A percentile compares a stretch with the other conserved stretches of the same genome.
Conservation (phyloP, 2,329 filamentous ascomycete species). For the Penicillium italicum region DNA sequence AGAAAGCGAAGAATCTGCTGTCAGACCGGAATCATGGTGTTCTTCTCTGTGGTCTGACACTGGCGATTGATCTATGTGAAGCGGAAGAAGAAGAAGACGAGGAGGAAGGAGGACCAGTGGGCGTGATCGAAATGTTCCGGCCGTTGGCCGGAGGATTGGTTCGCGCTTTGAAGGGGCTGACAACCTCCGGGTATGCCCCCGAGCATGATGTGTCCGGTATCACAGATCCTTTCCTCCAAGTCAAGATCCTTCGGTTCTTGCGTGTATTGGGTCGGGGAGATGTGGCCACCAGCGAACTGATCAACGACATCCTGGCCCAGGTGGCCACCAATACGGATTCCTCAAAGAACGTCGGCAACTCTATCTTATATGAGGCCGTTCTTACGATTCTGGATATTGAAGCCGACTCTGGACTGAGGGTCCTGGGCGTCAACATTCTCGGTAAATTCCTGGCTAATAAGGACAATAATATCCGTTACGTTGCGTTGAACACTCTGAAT, state of each 20-base stretch:
- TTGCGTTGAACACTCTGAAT: slow-evolving; percentile 93
- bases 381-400: slow-evolving; percentile 97
- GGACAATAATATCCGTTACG: slow-evolving; percentile 98
- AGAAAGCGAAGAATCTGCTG: slow-evolving; percentile 83
- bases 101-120: slow-evolving; percentile 82
- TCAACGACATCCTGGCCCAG: slow-evolving; percentile 96
- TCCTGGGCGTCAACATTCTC: slow-evolving; percentile 95
- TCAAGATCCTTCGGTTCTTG: slow-evolving; percentile 86
- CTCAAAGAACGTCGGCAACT: slow-evolving; percentile 97
- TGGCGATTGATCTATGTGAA: slow-evolving; percentile 90
- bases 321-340: slow-evolving; percentile 98
- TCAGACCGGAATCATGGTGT: slow-evolving; percentile 96
- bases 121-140: slow-evolving; percentile 85
- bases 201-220: slow-evolving; percentile 98
- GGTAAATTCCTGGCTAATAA: slow-evolving; percentile 98
- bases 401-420: slow-evolving; percentile 88
- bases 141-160: slow-evolving; percentile 80
- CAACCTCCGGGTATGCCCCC: slow-evolving; percentile 92
- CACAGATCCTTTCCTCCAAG: slow-evolving; percentile 94
- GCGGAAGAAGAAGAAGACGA: slow-evolving; percentile 89
- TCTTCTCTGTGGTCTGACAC: slow-evolving; percentile 81
- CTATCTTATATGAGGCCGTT: slow-evolving; percentile 95
- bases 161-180: slow-evolving; percentile 84
- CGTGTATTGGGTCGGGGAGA: slow-evolving; percentile 85
- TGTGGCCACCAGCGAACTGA: slow-evolving; percentile 83